Conservation (phyloP, 2,329 filamentous ascomycete species). For the Monilinia vaccinii-corymbosi region DNA sequence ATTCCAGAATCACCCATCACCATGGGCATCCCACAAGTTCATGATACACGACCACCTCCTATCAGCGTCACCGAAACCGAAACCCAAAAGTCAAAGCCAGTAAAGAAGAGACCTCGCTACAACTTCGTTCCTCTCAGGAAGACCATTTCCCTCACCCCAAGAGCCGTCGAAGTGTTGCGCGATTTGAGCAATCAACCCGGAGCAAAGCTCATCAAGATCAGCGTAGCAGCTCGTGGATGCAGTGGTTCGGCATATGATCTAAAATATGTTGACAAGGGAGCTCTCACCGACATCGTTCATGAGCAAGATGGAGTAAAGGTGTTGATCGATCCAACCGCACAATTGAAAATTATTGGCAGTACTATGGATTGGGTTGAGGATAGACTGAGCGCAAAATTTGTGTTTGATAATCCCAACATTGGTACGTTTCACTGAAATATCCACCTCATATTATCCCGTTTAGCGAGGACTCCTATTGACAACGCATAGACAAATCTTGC, state of each 20-base stretch:
- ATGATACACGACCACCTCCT: slow-evolving; percentile 39
- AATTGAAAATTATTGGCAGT: slow-evolving; percentile 96
- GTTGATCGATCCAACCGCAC: slow-evolving; percentile 89
- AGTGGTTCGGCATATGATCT: slow-evolving; percentile 89
- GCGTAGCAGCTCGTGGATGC: slow-evolving; percentile 88
- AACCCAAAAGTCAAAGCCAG: slow-evolving; percentile 55
- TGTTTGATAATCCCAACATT: slow-evolving; percentile 96
- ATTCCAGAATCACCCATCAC: slow-evolving; percentile 53
- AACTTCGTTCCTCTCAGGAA: slow-evolving; percentile 80
- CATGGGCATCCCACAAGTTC: slow-evolving; percentile 33
- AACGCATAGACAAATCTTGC: slow-evolving; percentile 73
- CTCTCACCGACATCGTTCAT: slow-evolving; percentile 79
- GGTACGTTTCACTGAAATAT: slow-evolving; percentile 52
- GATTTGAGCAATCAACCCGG: slow-evolving; percentile 73
- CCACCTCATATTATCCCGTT: neutral
- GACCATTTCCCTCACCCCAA: slow-evolving; percentile 74
- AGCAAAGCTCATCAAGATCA: slow-evolving; percentile 87
- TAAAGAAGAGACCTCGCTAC: slow-evolving; percentile 43
- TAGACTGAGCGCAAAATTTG: slow-evolving; percentile 82
- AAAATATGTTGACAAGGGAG: slow-evolving; percentile 89
- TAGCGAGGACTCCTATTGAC: neutral
- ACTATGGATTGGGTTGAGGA: slow-evolving; percentile 99
- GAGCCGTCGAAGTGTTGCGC: slow-evolving; percentile 71
- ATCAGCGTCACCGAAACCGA: slow-evolving; percentile 50
- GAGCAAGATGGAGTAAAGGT: slow-evolving; percentile 96